Evolutionary conservation across 371 early-diverging fungal species (phyloP), one percentile per base, ranked within the genome.

Genomic region (Rhizopus arrhizus): DNA sequence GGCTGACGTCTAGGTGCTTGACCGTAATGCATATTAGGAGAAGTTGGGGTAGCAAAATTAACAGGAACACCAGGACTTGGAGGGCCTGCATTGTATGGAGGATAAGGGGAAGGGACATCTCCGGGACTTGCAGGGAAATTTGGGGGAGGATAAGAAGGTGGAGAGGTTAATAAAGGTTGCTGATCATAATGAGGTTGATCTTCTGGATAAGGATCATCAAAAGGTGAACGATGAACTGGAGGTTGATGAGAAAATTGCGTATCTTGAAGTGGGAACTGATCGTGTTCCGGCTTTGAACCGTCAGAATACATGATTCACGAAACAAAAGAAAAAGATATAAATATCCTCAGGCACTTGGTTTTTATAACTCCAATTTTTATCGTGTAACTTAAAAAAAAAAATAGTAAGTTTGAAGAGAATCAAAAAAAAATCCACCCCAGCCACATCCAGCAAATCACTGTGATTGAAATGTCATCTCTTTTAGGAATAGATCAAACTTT

Each of bases 1-100:
- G 83, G 73, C 56, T 85, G 85, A n/a, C 81, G 75, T 31, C 68
- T 56, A 3, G 87, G 87, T 4, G 79, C 82, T 40, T 79, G 75
- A 11, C 85, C 85, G 57, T 68, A 86, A 56, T 77, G 79, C 65
- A 69, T 69, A 16, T 61, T 66, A 8, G 72, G 69, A 38, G 71
- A 71, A 22, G 70, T 59, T n/a, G 62, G 66, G 46, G 64, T 31
- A 35, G 48, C 58, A n/a, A 62, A 62, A 22, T 54, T 62, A 22
- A 52, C 38, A 7, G 63, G 63, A 33, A 29, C 42, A 43, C 42
- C 50, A 32, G 54, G 40, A 31, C 50, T 28, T 32, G 56, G 56
- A n/a, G 59, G 51, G 36, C 52, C 52, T 35, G 38, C 7, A 22
- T 46, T 45, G 15, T 53, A 58, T 13, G 58, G 51, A 42, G 66